Evolutionary conservation across 768 basidiomycete genomes (phyloP), one percentile per base, ranked within the genome.

Genomic region (Tulasnella sp.): DNA sequence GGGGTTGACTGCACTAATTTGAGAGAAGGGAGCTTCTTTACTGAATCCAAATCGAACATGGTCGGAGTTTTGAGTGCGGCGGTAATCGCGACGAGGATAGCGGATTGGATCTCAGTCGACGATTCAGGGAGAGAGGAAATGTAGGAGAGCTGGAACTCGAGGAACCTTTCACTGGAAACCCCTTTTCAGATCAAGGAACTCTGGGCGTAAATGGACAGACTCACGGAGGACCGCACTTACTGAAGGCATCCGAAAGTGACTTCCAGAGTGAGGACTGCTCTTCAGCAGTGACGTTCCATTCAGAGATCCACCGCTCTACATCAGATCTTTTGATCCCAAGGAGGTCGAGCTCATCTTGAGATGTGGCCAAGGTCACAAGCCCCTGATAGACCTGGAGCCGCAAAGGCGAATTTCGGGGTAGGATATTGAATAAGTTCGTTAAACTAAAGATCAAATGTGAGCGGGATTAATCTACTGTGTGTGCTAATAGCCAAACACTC

Each of bases 401-500:
- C 77, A 92, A 85, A 20, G 89, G 83, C 3, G 93, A 94, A 70
- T 85, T 86, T 77, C 89, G 88, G 35, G 93, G 91, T 16, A 90
- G 84, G 15, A 91, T 87, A 81, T 95, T 94, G 88, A 94, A 94
- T 40, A 95, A 84, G 82, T 94, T 94, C 32, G 94, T 91, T 13
- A 95, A 85, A 82, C 94, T 95, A 42, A 3, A 80, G 11, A 78
- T 51, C 67, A 72, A 29, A 74, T 20, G 32, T 51, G 40, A 46
- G 46, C 18, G 44, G 5, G 42, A 26, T n/a, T 46, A 13, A 3
- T 13, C 70, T 29, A 3, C 39, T 71, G 74, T 42, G 23, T 75
- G 32, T 35, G 69, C 16, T 26, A 13, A 81, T 80, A 79, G 80
- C 78, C 69, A 76, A 23, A n/a, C 51, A 83, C 91, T 78, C 81